Base-by-base conservation (phyloP, 352 stramenopile species). In the Pythium insidiosum region DNA sequence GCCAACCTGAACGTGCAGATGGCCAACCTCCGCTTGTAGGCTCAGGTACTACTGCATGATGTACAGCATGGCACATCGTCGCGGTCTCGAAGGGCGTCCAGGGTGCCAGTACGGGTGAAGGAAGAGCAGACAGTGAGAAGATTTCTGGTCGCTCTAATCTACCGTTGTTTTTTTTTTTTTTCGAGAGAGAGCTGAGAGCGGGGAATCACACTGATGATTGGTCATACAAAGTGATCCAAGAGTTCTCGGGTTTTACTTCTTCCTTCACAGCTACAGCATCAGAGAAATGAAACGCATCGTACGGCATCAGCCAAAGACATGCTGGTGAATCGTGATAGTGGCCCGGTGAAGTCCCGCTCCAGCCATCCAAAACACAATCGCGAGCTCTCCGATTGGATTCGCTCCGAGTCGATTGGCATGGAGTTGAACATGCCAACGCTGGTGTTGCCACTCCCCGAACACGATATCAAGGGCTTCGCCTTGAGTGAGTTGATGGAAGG, bases 1-100 rank as follows among this genome's bases (percentile, higher is more conserved):
- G 52, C 64, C 42, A 74, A 51, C 42, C 52, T 94, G 49, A 85
- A 80, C 42, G 68, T 86, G 28, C 65, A 89, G 51, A 74, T 94
- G 76, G 63, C 54, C 56, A 94, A 89, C 50, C 53, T 94, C 44
- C 74, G 73, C 43, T 47, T 94, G 54, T 94, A 84, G 34, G 16
- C 16, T 16, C 1, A 42, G 29, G 21, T 29, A n/a, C 38, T n/a
- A n/a, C 15, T 5, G 18, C 1, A 31, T 13, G 28, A 39, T 39
- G 34, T 21, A 39, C 34, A 6, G 16, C 16, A n/a, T 19, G 16
- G 38, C 26, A 43, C 38, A 43, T 43, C 21, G 19, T 29, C 38
- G 38, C 9, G 18, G 38, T 43, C 9, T 43, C 38, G 28, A 29
- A 12, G 38, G 38, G 38, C 26, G 19, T 20, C 19, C 22, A 22